phyloP scores from a whole-genome alignment of 1,139 yeast genomes.

The Zhuliangozyma blackwelliae region DNA sequence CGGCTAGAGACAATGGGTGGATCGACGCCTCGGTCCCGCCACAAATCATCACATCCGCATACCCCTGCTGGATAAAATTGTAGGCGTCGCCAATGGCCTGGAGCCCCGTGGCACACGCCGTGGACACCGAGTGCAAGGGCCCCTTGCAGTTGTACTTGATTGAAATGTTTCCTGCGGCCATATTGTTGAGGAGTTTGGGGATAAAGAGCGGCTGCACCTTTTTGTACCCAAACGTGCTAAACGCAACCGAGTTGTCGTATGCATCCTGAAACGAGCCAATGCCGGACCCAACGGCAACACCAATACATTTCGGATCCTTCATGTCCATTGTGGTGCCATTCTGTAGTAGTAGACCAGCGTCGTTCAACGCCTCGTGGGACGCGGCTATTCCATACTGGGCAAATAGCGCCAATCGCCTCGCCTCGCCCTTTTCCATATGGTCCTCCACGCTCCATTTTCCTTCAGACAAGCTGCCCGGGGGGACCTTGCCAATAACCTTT shows the following conservation, averaged over 20 bases:
- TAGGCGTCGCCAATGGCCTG: conserved; percentile 93
- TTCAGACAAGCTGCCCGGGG: conserved; percentile 45
- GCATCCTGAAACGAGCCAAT: conserved; percentile 84
- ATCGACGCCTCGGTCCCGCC: conserved; percentile 90
- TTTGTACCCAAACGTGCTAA: conserved; percentile 53
- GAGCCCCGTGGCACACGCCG: conserved; percentile 97
- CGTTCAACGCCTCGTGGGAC: conserved; percentile 68
- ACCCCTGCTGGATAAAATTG: conserved; percentile 72
- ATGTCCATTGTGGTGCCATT: conserved; percentile 11
- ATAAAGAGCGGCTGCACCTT: conserved; percentile 82
- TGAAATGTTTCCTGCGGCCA: conserved; percentile 93
- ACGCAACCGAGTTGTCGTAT: conserved; percentile 54
- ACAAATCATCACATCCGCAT: conserved; percentile 83
- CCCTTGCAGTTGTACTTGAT: conserved; percentile 75
- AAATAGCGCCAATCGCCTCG: conserved; percentile 64
- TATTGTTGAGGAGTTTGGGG: conserved; percentile 78
- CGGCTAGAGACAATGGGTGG: conserved; percentile 85
- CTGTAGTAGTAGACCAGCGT: conserved; percentile 49
- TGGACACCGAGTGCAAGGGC: conserved; percentile 82
- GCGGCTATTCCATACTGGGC: conserved; percentile 80
- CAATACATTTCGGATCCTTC: conserved; percentile 33
- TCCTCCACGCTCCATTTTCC: conserved; percentile 51
- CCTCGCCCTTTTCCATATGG: conserved; percentile 41
- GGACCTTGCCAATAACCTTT: conserved; percentile 72
- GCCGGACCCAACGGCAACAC: conserved; percentile 90